These are phyloP conservation scores for Fusarium sp. DNA, from an alignment of 2,329 filamentous ascomycete genomes.

Conservation along the genomic window DNA sequence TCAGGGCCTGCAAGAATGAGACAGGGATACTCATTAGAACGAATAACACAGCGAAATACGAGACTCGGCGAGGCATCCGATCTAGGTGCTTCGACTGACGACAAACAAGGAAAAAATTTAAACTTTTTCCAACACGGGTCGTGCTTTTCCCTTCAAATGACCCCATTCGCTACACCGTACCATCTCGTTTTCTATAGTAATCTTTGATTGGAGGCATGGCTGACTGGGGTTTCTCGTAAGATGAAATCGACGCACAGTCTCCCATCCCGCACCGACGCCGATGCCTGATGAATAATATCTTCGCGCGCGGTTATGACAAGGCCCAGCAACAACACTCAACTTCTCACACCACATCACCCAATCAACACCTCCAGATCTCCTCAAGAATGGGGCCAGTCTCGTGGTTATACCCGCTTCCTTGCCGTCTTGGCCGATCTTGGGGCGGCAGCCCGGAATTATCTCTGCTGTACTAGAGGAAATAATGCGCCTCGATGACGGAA, in stretches of 20 bases:
- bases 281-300: not conserved
- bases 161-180: not conserved
- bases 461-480: not conserved
- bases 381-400: not conserved
- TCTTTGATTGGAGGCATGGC: not conserved
- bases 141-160: not conserved
- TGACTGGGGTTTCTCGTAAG: not conserved
- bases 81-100: not conserved
- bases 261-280: not conserved
- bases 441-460: not conserved
- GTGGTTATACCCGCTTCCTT: not conserved
- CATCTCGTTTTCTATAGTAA: not conserved
- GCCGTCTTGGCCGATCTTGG: not conserved
- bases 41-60: not conserved
- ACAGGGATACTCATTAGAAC: not conserved
- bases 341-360: not conserved
- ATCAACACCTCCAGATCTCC: not conserved
- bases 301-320: conserved; percentile 9
- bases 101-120: not conserved
- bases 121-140: not conserved
- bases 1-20: not conserved
- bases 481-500: not conserved
- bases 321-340: not conserved
- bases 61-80: not conserved
- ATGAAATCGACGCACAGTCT: not conserved